Percentiles rank a stretch among this genome's conserved stretches.
phyloP scores from a whole-genome alignment of 2,329 filamentous ascomycete species.

The Claviceps purpurea region DNA sequence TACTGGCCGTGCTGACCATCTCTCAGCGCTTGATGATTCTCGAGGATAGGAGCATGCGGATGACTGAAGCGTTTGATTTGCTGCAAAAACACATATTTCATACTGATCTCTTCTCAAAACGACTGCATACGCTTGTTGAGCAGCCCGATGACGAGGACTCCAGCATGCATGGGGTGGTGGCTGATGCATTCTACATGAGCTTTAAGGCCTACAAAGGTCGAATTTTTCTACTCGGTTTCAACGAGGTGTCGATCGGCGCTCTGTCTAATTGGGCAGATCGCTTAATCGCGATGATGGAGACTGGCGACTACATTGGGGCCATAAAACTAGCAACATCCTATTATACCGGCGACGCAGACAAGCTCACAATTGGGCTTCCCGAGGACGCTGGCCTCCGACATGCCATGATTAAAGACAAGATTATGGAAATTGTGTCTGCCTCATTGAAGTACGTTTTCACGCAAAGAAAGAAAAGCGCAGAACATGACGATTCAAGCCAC shows the following conservation, averaged over 20 bases:
- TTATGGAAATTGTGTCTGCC: constrained; percentile 85
- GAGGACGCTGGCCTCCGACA: constrained; percentile 68
- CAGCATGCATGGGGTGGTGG: constrained; percentile 89
- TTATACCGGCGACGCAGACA: constrained; percentile 83
- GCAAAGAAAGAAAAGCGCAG: constrained; percentile 39
- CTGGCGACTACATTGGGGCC: constrained; percentile 87
- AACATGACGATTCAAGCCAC: constrained; percentile 38
- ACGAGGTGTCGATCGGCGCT: constrained; percentile 79
- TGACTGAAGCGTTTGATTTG: constrained; percentile 90
- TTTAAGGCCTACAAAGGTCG: constrained; percentile 91
- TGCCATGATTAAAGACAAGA: constrained; percentile 70
- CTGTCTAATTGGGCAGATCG: constrained; percentile 96
- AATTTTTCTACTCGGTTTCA: constrained; percentile 85
- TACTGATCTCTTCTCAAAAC: constrained; percentile 75
- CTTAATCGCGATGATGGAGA: constrained; percentile 85
- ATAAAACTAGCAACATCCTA: constrained; percentile 86
- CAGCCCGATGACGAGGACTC: constrained; percentile 75
- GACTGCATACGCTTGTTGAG: constrained; percentile 75
- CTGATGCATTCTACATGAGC: constrained; percentile 97
- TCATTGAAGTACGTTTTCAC: constrained; percentile 83
- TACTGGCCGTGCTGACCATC: constrained; percentile 82
- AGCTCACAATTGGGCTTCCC: constrained; percentile 83
- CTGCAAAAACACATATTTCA: constrained; percentile 89
- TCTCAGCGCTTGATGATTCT: constrained; percentile 87
- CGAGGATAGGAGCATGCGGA: constrained; percentile 76